Base-by-base conservation (phyloP, 768 basidiomycete genomes). In the Rhodocollybia butyracea region DNA sequence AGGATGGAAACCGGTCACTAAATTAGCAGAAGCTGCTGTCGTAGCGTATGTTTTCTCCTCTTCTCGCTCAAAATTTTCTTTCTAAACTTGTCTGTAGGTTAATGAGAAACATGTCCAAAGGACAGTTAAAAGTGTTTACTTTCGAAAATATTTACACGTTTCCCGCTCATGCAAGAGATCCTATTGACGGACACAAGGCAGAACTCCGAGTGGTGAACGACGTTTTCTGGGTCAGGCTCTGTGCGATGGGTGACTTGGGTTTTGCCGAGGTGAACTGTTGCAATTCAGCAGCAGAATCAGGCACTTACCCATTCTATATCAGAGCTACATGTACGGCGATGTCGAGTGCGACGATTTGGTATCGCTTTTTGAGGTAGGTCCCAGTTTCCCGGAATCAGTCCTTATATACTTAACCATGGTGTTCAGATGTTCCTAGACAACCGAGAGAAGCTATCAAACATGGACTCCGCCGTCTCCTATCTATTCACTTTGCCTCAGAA, bases 251-350 rank as follows among this genome's bases (percentile, higher is more conserved):
- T 22, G 87, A 89, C 64, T 70, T 91, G 41, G 89, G 87, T 3
- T 89, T 91, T 61, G 77, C 84, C 4, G 89, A 91, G 67, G 83
- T 85, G n/a, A n/a, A n/a, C n/a, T 0, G n/a, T n/a, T n/a, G n/a
- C n/a, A n/a, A n/a, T n/a, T n/a, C n/a, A n/a, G n/a, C n/a, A n/a
- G n/a, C n/a, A n/a, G n/a, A n/a, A n/a, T n/a, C n/a, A n/a, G n/a
- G n/a, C n/a, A n/a, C n/a, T n/a, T n/a, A n/a, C n/a, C n/a, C n/a
- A n/a, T n/a, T n/a, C n/a, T n/a, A n/a, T n/a, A n/a, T n/a, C n/a
- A n/a, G n/a, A n/a, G n/a, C 19, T 89, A 84, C 68, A 90, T 91
- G 89, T 83, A 82, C 54, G 86, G 88, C 6, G 88, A 91, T 42
- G 82, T 88, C 29, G 81, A 85, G 59, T 83, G 83, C 51, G 78